Conservation (phyloP, 2,329 filamentous ascomycete species). For the Emydomyces testavorans region DNA sequence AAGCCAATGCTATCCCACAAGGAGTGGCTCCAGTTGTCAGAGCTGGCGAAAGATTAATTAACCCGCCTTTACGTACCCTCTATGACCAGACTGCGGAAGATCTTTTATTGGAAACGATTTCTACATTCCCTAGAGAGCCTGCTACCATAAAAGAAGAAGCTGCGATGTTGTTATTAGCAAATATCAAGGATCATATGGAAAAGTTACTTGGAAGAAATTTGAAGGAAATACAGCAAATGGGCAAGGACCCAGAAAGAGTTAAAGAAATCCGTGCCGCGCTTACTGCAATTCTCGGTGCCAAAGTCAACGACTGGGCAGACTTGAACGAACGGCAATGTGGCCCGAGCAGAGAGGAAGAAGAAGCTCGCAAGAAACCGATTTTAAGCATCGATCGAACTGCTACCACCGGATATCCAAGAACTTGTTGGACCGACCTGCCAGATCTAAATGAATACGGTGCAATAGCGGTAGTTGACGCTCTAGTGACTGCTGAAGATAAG, state of each 20-base stretch:
- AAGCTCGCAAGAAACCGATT: conserved; percentile 32
- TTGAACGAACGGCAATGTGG: conserved; percentile 22
- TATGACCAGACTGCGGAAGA: conserved; percentile 37
- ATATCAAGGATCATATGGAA: conserved; percentile 41
- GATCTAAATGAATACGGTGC: conserved; percentile 34
- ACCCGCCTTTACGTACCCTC: conserved; percentile 32
- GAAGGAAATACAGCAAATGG: conserved; percentile 37
- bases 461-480: conserved; percentile 28
- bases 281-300: conserved; percentile 35
- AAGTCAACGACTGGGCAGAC: conserved; percentile 36
- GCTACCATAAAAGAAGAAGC: conserved; percentile 38
- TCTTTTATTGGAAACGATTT: conserved; percentile 34
- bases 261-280: conserved; percentile 36
- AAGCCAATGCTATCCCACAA: conserved; percentile 25
- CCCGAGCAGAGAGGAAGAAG: conserved; percentile 21
- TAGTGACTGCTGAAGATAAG: conserved; percentile 36
- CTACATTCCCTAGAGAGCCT: conserved; percentile 34
- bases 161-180: conserved; percentile 37
- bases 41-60: conserved; percentile 33
- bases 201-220: conserved; percentile 35
- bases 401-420: conserved; percentile 31
- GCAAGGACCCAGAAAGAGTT: conserved; percentile 35
- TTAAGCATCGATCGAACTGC: conserved; percentile 33
- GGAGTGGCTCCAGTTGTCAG: conserved; percentile 35
- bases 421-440: conserved; percentile 36